phyloP scores from a whole-genome alignment of 768 basidiomycete genomes.

The Chlorophyllum brunneum region DNA sequence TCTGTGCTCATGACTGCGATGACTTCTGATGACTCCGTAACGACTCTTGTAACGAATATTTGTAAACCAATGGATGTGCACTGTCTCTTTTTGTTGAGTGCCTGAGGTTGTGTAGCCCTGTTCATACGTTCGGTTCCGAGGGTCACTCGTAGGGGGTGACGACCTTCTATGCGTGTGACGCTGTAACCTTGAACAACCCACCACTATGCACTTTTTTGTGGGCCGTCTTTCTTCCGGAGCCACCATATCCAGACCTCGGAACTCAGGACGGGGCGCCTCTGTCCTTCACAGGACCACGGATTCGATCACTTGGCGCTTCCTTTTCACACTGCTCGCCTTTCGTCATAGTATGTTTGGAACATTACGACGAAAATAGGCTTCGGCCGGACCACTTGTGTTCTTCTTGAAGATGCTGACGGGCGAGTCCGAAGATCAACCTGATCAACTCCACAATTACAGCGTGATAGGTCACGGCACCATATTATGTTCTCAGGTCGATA shows the following conservation, averaged over 20 bases:
- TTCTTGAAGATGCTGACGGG: not conserved
- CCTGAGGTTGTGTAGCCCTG: too few relatives aligned
- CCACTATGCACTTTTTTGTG: too few relatives aligned
- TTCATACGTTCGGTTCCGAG: too few relatives aligned
- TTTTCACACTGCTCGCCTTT: not conserved
- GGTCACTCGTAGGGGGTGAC: too few relatives aligned
- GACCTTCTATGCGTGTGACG: too few relatives aligned
- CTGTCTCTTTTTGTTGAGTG: too few relatives aligned
- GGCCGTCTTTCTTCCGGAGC: not conserved
- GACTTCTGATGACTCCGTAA: not conserved
- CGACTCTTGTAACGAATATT: not conserved
- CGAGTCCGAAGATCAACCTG: slow-evolving; percentile 10
- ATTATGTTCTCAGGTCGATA: too few relatives aligned
- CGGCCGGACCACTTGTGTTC: too few relatives aligned
- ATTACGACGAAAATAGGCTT: too few relatives aligned
- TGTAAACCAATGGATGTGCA: not conserved
- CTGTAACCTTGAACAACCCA: not conserved
- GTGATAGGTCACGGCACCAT: too few relatives aligned
- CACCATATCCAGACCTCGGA: not conserved
- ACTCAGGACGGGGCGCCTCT: not conserved
- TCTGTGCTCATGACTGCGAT: not conserved
- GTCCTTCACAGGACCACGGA: not conserved
- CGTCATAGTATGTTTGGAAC: too few relatives aligned
- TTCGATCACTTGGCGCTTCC: not conserved
- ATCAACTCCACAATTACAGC: not conserved